phyloP scores from a whole-genome alignment of 2,329 filamentous ascomycete genomes.

The Arthrocladium fulminans region DNA sequence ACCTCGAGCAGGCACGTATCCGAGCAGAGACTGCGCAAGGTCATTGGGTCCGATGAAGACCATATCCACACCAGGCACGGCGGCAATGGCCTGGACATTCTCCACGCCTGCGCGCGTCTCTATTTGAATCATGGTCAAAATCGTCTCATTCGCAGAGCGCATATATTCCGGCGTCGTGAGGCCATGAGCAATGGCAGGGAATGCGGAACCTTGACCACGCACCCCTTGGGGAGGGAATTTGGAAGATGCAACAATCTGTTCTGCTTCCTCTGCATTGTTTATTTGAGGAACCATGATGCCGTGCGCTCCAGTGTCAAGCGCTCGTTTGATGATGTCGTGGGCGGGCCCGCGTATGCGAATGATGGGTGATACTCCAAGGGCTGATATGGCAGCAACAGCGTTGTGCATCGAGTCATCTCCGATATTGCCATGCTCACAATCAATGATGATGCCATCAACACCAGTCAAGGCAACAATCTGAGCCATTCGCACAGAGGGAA shows the following conservation, averaged over 20 bases:
- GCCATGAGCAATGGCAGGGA: not conserved
- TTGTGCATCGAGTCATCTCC: conserved; percentile 20
- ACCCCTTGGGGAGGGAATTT: conserved; percentile 27
- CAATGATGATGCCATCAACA: conserved; percentile 18
- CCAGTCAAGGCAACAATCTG: conserved; percentile 53
- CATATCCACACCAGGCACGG: conserved; percentile 33
- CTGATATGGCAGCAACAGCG: conserved; percentile 28
- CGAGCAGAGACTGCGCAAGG: conserved; percentile 43
- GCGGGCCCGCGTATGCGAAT: conserved; percentile 29
- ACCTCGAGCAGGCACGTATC: conserved; percentile 48
- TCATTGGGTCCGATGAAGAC: conserved; percentile 30
- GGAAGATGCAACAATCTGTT: conserved; percentile 23
- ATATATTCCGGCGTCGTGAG: conserved; percentile 27
- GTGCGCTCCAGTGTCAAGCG: conserved; percentile 31
- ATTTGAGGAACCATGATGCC: conserved; percentile 31
- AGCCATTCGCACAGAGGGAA: conserved; percentile 40
- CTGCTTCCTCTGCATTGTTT: conserved; percentile 10
- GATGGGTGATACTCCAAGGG: conserved; percentile 28
- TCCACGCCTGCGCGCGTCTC: conserved; percentile 34
- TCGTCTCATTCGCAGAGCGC: conserved; percentile 25
- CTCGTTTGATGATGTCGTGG: conserved; percentile 24
- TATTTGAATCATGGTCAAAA: conserved; percentile 34
- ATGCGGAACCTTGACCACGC: conserved; percentile 21
- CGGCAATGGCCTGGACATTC: conserved; percentile 37
- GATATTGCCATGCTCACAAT: conserved; percentile 23